Evolutionary conservation across 805 yeast species (phyloP), one percentile per base, ranked within the genome.

Genomic region (Metschnikowia gelsemii): DNA sequence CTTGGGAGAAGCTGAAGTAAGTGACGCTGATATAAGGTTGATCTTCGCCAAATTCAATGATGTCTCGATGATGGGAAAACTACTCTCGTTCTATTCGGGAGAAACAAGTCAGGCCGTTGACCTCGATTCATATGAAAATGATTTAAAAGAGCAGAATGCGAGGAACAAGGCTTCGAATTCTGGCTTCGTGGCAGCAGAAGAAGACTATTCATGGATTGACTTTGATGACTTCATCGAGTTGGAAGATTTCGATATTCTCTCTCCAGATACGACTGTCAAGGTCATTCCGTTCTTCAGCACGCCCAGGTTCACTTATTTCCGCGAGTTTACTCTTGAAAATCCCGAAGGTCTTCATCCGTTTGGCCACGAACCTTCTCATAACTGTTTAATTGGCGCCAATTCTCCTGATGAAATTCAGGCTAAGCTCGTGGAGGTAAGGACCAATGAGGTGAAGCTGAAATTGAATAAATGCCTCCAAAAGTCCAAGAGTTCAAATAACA

Each of bases 151-250:
- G 26, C 44, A 45, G 5, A 35, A 35, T 5, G 21, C 20, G 22
- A 33, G 28, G 17, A 33, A 26, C 20, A 16, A 46, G 19, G 33
- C 39, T 4, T 18, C 41, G 16, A 19, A 23, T 3, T 5, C 32
- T 8, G 34, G 35, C 8, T 12, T 35, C 19, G 5, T 11, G 8
- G 51, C 51, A 5, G 56, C 50, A 26, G 67, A 62, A 13, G 54
- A 52, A 12, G 68, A 66, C 42, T 52, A 51, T 27, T 57, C 67
- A 49, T 89, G 96, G 96, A 68, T 78, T 35, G 95, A 88, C 54
- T 62, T 69, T 17, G 84, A 84, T 43, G 96, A 89, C 57, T 89
- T 77, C 51, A 66, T 77, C 8, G 96, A 89, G 51, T 56, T 88
- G 31, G 86, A 84, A 45, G 64, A 72, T 35, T 57, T 70, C 8